Evolutionary conservation across 176 grass and related monocot genomes (phyloP).

Genomic region (Neostapfia colusana): DNA sequence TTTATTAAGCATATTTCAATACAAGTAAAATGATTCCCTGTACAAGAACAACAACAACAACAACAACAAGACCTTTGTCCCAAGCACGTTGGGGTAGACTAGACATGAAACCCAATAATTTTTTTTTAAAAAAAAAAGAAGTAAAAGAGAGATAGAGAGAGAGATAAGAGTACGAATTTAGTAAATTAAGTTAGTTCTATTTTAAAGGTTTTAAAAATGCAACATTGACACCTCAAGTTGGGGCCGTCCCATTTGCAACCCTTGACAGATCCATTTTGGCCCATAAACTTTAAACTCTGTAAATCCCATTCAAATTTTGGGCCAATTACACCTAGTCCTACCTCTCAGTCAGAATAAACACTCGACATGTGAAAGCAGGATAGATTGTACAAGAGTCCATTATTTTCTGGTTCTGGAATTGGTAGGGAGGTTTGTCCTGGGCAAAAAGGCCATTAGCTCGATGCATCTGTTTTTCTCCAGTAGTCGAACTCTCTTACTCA

Average conservation of each 20-base stretch:
- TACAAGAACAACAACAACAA: too few species aligned
- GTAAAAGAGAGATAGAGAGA: too few species aligned
- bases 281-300: not conserved
- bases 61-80: too few species aligned
- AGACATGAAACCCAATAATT: too few species aligned
- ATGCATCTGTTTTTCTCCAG: not conserved
- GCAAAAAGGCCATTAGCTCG: not conserved
- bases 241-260: not conserved
- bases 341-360: not conserved
- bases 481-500: not conserved
- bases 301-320: conserved; percentile 18
- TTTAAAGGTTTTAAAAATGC: too few species aligned
- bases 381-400: conserved; percentile 21
- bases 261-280: conserved; percentile 5
- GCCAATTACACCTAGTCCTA: not conserved
- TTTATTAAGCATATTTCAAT: not conserved
- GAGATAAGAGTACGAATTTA: too few species aligned
- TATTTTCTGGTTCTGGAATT: not conserved
- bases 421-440: not conserved
- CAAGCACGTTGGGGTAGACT: too few species aligned
- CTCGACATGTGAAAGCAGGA: conserved; percentile 10
- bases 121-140: too few species aligned
- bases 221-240: not conserved
- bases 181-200: too few species aligned
- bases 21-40: not conserved